Evolutionary conservation across 805 yeast species (phyloP).

Genomic region (Metschnikowia baotianmanensis): DNA sequence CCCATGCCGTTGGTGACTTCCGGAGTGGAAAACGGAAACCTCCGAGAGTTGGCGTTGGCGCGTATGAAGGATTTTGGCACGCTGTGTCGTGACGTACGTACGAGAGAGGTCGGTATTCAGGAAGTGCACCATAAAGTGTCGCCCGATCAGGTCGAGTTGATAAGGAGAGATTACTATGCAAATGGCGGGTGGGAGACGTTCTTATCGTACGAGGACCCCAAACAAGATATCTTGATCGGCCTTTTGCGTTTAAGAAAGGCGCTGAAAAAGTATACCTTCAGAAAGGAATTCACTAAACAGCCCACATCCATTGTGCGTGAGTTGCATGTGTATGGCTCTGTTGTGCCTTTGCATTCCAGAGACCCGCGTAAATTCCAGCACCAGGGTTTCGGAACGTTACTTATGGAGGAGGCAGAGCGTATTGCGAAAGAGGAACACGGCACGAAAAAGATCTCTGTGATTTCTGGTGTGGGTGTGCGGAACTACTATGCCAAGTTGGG

Average conservation of each 20-base stretch:
- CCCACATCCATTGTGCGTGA: constrained; percentile 95
- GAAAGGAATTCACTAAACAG: constrained; percentile 82
- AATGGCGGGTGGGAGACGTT: constrained; percentile 99
- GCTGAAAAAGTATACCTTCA: constrained; percentile 80
- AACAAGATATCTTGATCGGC: constrained; percentile 93
- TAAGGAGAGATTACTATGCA: constrained; percentile 94
- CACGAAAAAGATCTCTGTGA: constrained; percentile 84
- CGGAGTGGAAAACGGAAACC: constrained; percentile 96
- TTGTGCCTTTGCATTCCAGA: constrained; percentile 91
- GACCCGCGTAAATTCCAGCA: constrained; percentile 98
- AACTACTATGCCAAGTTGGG: constrained; percentile 93
- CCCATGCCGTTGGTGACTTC: constrained; percentile 98
- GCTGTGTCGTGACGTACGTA: constrained; percentile 90
- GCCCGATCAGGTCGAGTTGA: constrained; percentile 95
- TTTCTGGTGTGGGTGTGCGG: constrained; percentile 96
- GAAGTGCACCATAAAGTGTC: constrained; percentile 96
- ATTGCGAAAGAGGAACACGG: constrained; percentile 96
- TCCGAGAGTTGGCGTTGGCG: constrained; percentile 91
- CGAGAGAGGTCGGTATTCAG: constrained; percentile 97
- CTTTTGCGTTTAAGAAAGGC: constrained; percentile 85
- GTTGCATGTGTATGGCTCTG: constrained; percentile 95
- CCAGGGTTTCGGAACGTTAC: constrained; percentile 95
- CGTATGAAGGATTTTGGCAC: constrained; percentile 99
- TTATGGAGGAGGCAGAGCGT: constrained; percentile 98
- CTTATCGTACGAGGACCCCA: constrained; percentile 93